Evolutionary conservation across 1,284 basidiomycete species (phyloP), one percentile per base, ranked within the genome.

Genomic region (Rhodotorula sp.): DNA sequence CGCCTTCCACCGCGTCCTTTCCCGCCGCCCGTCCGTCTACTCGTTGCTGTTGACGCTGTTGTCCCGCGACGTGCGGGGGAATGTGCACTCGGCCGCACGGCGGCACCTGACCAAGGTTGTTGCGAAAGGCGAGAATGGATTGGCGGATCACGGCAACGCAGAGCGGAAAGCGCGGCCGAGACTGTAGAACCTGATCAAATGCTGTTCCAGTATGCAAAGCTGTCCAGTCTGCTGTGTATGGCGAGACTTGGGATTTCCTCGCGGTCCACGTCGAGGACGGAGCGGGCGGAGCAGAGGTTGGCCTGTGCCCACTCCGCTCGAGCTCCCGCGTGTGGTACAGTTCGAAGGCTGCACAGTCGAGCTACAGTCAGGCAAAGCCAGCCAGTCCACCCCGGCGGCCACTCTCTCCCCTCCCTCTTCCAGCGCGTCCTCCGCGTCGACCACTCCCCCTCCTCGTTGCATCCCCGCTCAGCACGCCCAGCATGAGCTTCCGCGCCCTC

Each of bases 1-100:
- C 69, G 91, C 91, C 2, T 91, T 93, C 77, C 83, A 86, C 72
- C 81, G 84, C 18, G 84, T 91, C 47, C 79, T 94, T 6, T 82
- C 82, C 3, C 82, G 80, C 44, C 89, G 87, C 73, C 82, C 85
- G 31, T 81, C 83, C 24, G 78, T 78, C 11, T 88, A 89, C 77
- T 40, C 64, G 2, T n/a, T 63, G 46, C 24, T 58, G 1, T n/a
- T 59, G 13, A 15, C 30, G 16, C 13, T 26, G 4, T 26, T 65
- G 8, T 7, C 2, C 18, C n/a, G 13, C 18, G 52, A 65, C 31
- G 24, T 65, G 24, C 22, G 46, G 8, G 16, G 13, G 3, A 13
- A 24, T 2, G 13, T 9, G 20, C 28, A 44, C 15, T 30, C 40
- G 10, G 20, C 26, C 0, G 37, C 58, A 20, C 22, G 16, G 9